Evolutionary conservation across 805 yeast species (phyloP).

Genomic region (Barnettozyma populi): DNA sequence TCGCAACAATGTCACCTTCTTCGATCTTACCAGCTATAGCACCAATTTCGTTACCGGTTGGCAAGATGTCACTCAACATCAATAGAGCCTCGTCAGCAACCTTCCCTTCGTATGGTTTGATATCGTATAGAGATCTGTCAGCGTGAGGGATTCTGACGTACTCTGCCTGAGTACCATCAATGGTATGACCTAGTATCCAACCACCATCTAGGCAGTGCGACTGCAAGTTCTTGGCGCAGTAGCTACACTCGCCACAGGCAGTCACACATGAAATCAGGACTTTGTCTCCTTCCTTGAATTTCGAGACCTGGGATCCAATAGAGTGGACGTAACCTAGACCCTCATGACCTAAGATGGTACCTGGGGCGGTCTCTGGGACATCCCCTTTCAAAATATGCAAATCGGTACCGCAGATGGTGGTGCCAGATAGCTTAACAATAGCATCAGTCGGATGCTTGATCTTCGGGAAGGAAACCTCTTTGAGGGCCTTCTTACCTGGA

Average conservation of each 20-base stretch:
- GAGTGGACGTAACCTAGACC: constrained; percentile 49
- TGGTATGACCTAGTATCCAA: constrained; percentile 49
- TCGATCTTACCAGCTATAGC: constrained; percentile 48
- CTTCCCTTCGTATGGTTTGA: constrained; percentile 29
- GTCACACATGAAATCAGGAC: constrained; percentile 65
- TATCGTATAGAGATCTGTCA: constrained; percentile 32
- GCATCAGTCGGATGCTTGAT: constrained; percentile 49
- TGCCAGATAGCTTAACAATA: constrained; percentile 46
- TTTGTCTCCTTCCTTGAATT: constrained; percentile 49
- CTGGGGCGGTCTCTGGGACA: constrained; percentile 47
- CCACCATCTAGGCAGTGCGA: constrained; percentile 58
- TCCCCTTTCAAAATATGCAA: constrained; percentile 58
- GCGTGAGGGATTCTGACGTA: constrained; percentile 50
- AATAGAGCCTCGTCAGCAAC: constrained; percentile 46
- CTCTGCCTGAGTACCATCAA: constrained; percentile 67
- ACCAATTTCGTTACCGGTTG: constrained; percentile 65
- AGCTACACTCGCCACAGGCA: constrained; percentile 53
- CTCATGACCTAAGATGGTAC: constrained; percentile 56
- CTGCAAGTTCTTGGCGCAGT: constrained; percentile 49
- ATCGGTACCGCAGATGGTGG: constrained; percentile 65
- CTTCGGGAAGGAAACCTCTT: constrained; percentile 36
- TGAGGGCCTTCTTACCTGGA: constrained; percentile 35
- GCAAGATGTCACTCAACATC: constrained; percentile 59
- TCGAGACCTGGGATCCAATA: constrained; percentile 43
- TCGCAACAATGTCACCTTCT: constrained; percentile 54